A percentile compares a stretch with the other conserved stretches of the same genome.
Conservation (phyloP, 306 rosid species). For the Coriaria nepalensis region DNA sequence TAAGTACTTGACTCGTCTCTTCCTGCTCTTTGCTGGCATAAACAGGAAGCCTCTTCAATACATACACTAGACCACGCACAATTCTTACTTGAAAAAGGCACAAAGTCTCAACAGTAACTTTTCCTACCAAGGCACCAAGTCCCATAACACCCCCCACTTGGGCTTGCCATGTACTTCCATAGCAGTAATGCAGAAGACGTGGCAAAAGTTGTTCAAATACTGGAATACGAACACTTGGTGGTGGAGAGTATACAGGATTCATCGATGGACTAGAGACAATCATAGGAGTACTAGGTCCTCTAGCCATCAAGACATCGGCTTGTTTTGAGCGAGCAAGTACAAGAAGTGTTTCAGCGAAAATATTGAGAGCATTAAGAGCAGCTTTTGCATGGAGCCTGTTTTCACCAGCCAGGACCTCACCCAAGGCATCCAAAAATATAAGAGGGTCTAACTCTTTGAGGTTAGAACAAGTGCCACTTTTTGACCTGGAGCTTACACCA, state of each 20-base stretch:
- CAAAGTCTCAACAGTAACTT: slow-evolving; percentile 90
- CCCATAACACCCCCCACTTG: slow-evolving; percentile 99
- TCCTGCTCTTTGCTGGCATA: slow-evolving; percentile 98
- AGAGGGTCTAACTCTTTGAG: slow-evolving; percentile 91
- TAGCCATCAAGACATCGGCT: slow-evolving; percentile 68
- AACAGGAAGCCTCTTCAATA: slow-evolving; percentile 84
- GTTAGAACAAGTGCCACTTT: slow-evolving; percentile 51
- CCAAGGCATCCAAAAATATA: slow-evolving; percentile 93
- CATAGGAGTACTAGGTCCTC: slow-evolving; percentile 98
- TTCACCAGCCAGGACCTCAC: slow-evolving; percentile 91
- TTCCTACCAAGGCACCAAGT: slow-evolving; percentile 95
- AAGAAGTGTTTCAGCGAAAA: slow-evolving; percentile 87
- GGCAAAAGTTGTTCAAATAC: slow-evolving; percentile 92
- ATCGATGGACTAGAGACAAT: slow-evolving; percentile 94
- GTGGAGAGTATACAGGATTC: slow-evolving; percentile 95
- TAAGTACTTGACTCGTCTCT: slow-evolving; percentile 97
- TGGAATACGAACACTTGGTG: slow-evolving; percentile 93
- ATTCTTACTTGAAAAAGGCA: slow-evolving; percentile 83
- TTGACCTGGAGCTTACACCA: slow-evolving; percentile 45
- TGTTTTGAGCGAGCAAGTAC: slow-evolving; percentile 91
- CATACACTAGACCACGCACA: slow-evolving; percentile 83
- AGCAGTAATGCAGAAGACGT: slow-evolving; percentile 95
- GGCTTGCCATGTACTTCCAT: slow-evolving; percentile 94
- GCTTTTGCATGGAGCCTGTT: slow-evolving; percentile 91
- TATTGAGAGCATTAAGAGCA: slow-evolving; percentile 78